Evolutionary conservation across 129 eudicot species (phyloP), one percentile per base, ranked within the genome.

Genomic region (Arctium minus): DNA sequence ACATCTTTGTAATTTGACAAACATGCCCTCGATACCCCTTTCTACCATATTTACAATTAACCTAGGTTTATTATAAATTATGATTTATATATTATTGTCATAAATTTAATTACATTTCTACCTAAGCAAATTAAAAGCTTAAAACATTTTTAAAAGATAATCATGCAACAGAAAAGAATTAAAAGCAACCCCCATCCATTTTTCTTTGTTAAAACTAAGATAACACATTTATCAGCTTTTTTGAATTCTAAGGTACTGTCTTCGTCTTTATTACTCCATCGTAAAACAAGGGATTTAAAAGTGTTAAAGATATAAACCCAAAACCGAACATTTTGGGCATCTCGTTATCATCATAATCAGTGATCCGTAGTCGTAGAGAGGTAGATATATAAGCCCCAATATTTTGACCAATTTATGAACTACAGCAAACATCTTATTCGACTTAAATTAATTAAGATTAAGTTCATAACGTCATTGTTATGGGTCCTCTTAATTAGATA

Each of bases 361-460:
- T 74, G 39, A 9, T 60, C 7, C 53, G 8, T 64, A 62, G 17
- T 17, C 11, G 3, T 37, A 38, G 60, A 79, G 46, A 42, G 29
- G 1, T 81, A 46, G 80, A 64, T 82, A 22, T 22, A 22, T 22
- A 82, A 82, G 80, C 85, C 33, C 27, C 40, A 38, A 44, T 40
- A 56, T 15, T 64, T 62, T 81, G 44, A 44, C 62, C 5, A 10
- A 15, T 11, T 76, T 75, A 65, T 7, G 30, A 44, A 67, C 85
- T 40, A 82, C 76, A 39, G 50, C 18, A 81, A 82, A 62, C 81
- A 82, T 82, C 53, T 65, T 29, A 67, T 10, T 75, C 80, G n/a
- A 33, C 70, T 42, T 42, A 18, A 39, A 17, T 60, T 17, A 39
- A 17, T 60, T 17, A 60, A 44, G 75, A 65, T 32, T 70, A 76